A percentile compares a stretch with the other conserved stretches of the same genome.
Conservation (phyloP, 1,284 basidiomycete species). For the Cryptococcus sp. region DNA sequence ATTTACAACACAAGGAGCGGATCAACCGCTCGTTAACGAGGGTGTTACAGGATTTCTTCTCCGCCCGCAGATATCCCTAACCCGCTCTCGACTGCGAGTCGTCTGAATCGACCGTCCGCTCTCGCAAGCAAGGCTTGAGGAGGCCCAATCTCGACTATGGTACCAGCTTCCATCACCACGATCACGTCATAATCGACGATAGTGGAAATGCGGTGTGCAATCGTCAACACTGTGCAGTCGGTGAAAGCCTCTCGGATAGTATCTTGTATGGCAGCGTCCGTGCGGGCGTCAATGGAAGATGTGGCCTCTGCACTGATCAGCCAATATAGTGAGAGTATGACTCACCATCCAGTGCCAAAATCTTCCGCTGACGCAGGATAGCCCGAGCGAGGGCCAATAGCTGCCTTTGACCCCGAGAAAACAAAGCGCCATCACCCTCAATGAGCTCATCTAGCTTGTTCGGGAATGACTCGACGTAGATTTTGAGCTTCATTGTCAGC, state of each 20-base stretch:
- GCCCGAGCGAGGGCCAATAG: slow-evolving; percentile 57
- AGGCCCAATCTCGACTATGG: slow-evolving; percentile 20
- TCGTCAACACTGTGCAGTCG: slow-evolving; percentile 38
- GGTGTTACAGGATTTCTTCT: too few species aligned
- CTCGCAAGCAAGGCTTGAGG: slow-evolving; percentile 36
- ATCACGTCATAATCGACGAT: slow-evolving; percentile 28
- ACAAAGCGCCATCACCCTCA: slow-evolving; percentile 52
- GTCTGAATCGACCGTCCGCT: slow-evolving; percentile 9
- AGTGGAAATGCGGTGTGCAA: slow-evolving; percentile 50
- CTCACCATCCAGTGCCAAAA: slow-evolving; percentile 55
- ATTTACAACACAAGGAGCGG: too few species aligned
- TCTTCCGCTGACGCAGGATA: slow-evolving; percentile 45
- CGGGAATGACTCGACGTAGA: slow-evolving; percentile 14
- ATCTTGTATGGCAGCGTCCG: slow-evolving; percentile 49
- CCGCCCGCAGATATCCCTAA: too few species aligned
- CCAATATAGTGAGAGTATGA: neutral
- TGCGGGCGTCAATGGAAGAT: slow-evolving; percentile 46
- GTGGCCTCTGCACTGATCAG: slow-evolving; percentile 49
- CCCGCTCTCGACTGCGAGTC: slow-evolving; percentile 18
- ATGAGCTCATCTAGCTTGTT: slow-evolving; percentile 50
- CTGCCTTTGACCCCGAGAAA: slow-evolving; percentile 57
- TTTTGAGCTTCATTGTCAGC: slow-evolving; percentile 13
- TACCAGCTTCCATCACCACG: slow-evolving; percentile 26
- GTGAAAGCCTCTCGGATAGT: slow-evolving; percentile 46
- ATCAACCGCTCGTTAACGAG: too few species aligned